Evolutionary conservation across 257 asterid species (phyloP), one percentile per base, ranked within the genome.

Genomic region (Apocynum venetum): DNA sequence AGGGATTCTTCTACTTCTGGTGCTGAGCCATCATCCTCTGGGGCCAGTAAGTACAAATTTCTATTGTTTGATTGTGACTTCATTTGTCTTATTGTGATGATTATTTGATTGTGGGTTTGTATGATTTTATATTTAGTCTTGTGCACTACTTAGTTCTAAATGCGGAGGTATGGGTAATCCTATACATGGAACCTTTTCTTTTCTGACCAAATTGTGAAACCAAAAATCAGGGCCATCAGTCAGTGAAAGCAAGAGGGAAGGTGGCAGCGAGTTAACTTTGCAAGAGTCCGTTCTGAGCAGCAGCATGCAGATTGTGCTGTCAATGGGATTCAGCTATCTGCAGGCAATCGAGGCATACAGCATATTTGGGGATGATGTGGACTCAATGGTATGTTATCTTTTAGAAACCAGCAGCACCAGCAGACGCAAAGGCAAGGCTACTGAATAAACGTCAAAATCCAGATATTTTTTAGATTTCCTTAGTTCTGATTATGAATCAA

Each of bases 1-100:
- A 82, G 89, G 84, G 98, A 93, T 75, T 90, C 98, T 1, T 92
- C 98, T 2, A 91, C 97, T 76, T 92, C 99, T 72, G 78, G 85
- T 53, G 97, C 99, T 6, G 99, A 96, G 76, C 99, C 99, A 73
- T 96, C 99, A 60, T 96, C 97, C n/a, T 96, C 99, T 57, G 95
- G 97, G 76, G 93, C 97, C 72, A 87, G 99, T 96, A 78, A 91
- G 98, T 91, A 74, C 73, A 20, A 40, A 35, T 75, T 43, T 55
- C 10, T 43, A 13, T 44, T 43, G 61, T 13, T 11, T 10, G 36
- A 52, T 31, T 72, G 20, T 48, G 60, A 31, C 61, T 35, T 48
- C 4, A 13, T 40, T 11, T 49, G 47, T 69, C 38, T 47, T 41
- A 47, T 17, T 69, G 55, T 68, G 31, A 68, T 47, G 35, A 68